phyloP scores from a whole-genome alignment of 225 moss, liverwort and hornwort species.

The Antitrichia curtipendula region DNA sequence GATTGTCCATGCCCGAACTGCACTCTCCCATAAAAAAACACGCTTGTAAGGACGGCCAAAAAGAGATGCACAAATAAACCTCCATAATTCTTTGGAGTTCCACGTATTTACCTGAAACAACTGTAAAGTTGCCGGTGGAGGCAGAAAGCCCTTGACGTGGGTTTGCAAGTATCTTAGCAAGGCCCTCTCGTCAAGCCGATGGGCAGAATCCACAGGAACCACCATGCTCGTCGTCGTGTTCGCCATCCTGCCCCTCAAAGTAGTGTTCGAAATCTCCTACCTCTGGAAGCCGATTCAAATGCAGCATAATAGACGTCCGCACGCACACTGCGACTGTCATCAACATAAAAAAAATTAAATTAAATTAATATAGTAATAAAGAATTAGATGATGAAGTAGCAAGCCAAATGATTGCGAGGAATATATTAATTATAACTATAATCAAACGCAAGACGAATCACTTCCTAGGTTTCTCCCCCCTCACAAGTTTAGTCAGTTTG shows the following conservation, averaged over 20 bases:
- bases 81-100: not conserved
- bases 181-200: slow-evolving; percentile 35
- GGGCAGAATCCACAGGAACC: slow-evolving; percentile 52
- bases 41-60: not conserved
- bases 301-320: not conserved
- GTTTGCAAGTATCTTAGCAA: slow-evolving; percentile 59
- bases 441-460: not conserved
- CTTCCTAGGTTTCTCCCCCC: not conserved
- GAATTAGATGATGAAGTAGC: not conserved
- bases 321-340: not conserved
- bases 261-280: not conserved
- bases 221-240: slow-evolving; percentile 49
- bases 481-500: not conserved
- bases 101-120: slow-evolving; percentile 18
- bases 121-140: slow-evolving; percentile 26
- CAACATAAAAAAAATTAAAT: not conserved
- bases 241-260: slow-evolving; percentile 5
- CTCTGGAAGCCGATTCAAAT: not conserved
- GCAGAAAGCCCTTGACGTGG: slow-evolving; percentile 52
- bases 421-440: not conserved
- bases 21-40: not conserved
- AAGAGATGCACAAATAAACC: not conserved
- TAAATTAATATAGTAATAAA: not conserved
- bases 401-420: not conserved
- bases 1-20: slow-evolving; percentile 99